Base-by-base conservation (phyloP, 176 grass and related monocot genomes). In the Aegilops umbellulata region DNA sequence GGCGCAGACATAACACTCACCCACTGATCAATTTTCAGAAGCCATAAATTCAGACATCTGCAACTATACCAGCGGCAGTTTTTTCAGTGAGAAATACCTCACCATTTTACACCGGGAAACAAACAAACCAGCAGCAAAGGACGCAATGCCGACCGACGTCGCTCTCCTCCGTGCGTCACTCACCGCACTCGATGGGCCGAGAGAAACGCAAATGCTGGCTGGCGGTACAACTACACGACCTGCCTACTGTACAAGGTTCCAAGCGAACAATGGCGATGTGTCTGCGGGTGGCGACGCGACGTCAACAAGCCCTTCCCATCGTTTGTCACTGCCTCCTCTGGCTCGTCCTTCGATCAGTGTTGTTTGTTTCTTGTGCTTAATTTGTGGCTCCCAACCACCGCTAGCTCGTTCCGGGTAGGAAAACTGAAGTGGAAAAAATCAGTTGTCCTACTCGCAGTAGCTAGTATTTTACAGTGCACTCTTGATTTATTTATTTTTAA, bases 241-340 rank as follows among this genome's bases (percentile, higher is more conserved):
- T 27, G 44, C 34, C 42, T 11, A 47, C 69, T 75, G 84, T 75
- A 13, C 89, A 34, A 83, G 58, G 57, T 87, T 79, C 74, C 89
- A 74, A 68, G 68, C 58, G 24, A 87, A 91, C 81, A 91, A 84
- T 87, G 27, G 74, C 65, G 66, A 47, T 16, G 47, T 87, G 75
- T 65, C 79, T 69, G 55, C 30, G 46, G 78, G 19, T 79, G 47
- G 68, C 71, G 5, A 66, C 8, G 60, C 26, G 55, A 80, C 23
- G 39, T 7, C 19, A 62, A 29, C 2, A 32, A 29, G 25, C 44
- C 55, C 20, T 64, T 13, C 61, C 24, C 7, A 15, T 41, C 16
- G 26, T 3, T 42, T 44, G 66, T 9, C 34, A 49, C 22, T 49
- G 65, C 22, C 12, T 34, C 24, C 66, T 80, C 19, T 14, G 11